Evolutionary conservation across 2,329 filamentous ascomycete species (phyloP), one percentile per base, ranked within the genome.

Genomic region (Fusarium pseudograminearum): DNA sequence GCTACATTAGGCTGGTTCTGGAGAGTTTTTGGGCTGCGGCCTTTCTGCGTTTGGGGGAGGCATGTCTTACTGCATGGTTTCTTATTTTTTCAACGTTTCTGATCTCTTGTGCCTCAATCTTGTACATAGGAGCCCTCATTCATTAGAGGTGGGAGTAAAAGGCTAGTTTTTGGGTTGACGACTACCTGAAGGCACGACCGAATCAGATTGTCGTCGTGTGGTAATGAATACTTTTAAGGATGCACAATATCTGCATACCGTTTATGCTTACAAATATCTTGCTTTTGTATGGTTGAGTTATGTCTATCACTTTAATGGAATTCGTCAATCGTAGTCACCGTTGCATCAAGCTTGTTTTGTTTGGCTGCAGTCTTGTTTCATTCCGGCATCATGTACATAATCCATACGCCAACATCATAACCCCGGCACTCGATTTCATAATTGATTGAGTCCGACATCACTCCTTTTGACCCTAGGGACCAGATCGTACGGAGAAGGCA

Each of bases 371-470:
- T 72, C 55, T 76, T 73, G 57, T 61, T 73, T 65, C 74, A 74
- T 75, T 76, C 70, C 67, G 72, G 70, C 71, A 73, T 76, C 69
- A 73, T 71, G 61, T 76, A 76, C 72, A 75, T 70, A 68, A 63
- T 55, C 71, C 70, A 65, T 73, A 68, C 73, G 69, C 71, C 63
- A 51, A 74, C 53, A 65, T 72, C 68, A 73, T 70, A 71, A 69
- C 67, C 62, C 55, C 50, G 65, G 57, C 55, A 62, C 69, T 66
- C 65, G 61, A 72, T 65, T 63, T 45, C 65, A 60, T 66, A 42
- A 47, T 58, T 42, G 33, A 61, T 54, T 55, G 53, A 61, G 65
- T 52, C 63, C 61, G 56, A 57, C 60, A 61, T 57, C 65, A 67
- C 65, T 67, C 58, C 57, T 67, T 75, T 75, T 65, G 46, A 71